A percentile compares a stretch with the other conserved stretches of the same genome.
phyloP scores from a whole-genome alignment of 2,329 filamentous ascomycete species.

The Paraphoma sp. region DNA sequence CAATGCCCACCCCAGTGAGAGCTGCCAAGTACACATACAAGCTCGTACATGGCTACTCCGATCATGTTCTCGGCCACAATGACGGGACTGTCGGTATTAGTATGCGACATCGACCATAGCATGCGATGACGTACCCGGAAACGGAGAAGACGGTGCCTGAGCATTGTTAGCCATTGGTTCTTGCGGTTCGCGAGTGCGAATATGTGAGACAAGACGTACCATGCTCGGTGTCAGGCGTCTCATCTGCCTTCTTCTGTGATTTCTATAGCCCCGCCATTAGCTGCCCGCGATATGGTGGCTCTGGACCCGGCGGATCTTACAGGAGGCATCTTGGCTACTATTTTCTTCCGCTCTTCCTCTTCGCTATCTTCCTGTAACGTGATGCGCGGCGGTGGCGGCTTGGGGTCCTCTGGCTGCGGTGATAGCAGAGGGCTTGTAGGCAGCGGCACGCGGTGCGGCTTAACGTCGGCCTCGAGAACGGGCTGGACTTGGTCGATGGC shows the following conservation, averaged over 20 bases:
- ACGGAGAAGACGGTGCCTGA: constrained; percentile 72
- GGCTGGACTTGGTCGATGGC: constrained; percentile 23
- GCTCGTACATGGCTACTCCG: constrained; percentile 99
- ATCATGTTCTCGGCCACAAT: constrained; percentile 98
- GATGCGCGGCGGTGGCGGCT: constrained; percentile 29
- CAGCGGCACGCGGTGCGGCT: constrained; percentile 43
- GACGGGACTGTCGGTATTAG: constrained; percentile 69
- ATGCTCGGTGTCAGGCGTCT: constrained; percentile 58
- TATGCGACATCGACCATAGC: constrained; percentile 19
- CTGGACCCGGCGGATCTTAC: constrained; percentile 33
- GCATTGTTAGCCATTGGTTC: constrained; percentile 15
- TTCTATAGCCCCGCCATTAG: constrained; percentile 35
- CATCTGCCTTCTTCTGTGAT: constrained; percentile 46
- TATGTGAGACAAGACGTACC: constrained; percentile 50
- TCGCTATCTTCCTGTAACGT: constrained; percentile 24
- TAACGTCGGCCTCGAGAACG: constrained; percentile 34
- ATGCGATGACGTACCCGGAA: constrained; percentile 60
- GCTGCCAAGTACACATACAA: constrained; percentile 64
- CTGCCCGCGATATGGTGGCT: constrained; percentile 19
- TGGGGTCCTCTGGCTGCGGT: constrained; percentile 35
- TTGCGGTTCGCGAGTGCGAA: no score
- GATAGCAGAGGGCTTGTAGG: constrained; percentile 42
- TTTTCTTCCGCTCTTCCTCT: constrained; percentile 12
- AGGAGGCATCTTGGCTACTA: constrained; percentile 45
- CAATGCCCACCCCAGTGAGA: constrained; percentile 7